phyloP scores from a whole-genome alignment of 495 filamentous ascomycete species.

The Aspergillus conjunctus region DNA sequence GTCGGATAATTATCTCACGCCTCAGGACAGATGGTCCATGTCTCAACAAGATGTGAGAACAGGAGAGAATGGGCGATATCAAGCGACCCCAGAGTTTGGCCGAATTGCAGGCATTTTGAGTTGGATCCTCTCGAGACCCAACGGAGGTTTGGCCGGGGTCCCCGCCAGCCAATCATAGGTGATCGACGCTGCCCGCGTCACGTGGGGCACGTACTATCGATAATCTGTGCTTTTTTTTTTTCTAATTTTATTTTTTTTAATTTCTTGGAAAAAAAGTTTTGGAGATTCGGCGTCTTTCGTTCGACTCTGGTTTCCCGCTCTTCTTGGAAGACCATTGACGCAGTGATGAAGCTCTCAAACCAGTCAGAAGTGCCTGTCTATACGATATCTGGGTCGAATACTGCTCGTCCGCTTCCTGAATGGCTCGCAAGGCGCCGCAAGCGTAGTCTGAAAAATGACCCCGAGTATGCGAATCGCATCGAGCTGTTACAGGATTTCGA shows the following conservation, averaged over 20 bases:
- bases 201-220: slow-evolving; percentile 26
- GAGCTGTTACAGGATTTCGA: slow-evolving; percentile 98
- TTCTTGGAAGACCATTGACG: slow-evolving; percentile 7
- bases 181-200: slow-evolving; percentile 17
- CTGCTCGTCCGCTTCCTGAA: slow-evolving; percentile 88
- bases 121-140: slow-evolving; percentile 20
- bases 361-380: slow-evolving; percentile 91
- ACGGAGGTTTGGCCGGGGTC: slow-evolving; percentile 27
- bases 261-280: slow-evolving; percentile 2
- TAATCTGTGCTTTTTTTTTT: slow-evolving; percentile 27
- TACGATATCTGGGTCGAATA: slow-evolving; percentile 90
- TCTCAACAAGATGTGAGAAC: background rate
- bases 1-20: background rate
- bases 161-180: slow-evolving; percentile 25
- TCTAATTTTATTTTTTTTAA: slow-evolving; percentile 25
- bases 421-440: slow-evolving; percentile 92
- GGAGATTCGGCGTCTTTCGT: slow-evolving; percentile 17
- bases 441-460: slow-evolving; percentile 88
- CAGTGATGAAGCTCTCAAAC: slow-evolving; percentile 82
- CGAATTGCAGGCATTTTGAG: slow-evolving; percentile 14
- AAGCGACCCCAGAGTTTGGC: slow-evolving; percentile 10
- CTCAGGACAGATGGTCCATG: slow-evolving; percentile 6
- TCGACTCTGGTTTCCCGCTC: background rate
- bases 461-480: slow-evolving; percentile 88
- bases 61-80: slow-evolving; percentile 13